Evolutionary conservation across 352 stramenopile genomes (phyloP).

Genomic region (Phytophthora tubulina): DNA sequence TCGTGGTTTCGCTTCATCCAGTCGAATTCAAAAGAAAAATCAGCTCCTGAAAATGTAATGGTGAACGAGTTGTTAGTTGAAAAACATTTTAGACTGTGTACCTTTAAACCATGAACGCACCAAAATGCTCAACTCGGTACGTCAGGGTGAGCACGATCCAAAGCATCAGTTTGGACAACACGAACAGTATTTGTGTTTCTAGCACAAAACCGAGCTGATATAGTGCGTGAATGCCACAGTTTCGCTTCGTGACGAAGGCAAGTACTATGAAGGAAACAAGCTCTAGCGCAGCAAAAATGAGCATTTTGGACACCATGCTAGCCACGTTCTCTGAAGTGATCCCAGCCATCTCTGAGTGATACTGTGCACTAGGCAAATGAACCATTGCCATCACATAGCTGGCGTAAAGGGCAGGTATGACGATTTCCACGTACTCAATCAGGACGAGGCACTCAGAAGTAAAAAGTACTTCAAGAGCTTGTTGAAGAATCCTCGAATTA

Average conservation of each 20-base stretch:
- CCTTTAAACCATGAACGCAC: no score
- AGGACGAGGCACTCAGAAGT: constrained; percentile 46
- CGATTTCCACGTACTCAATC: constrained; percentile 44
- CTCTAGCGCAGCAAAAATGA: background rate
- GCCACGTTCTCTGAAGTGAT: background rate
- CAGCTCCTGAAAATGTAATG: background rate
- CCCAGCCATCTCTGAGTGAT: background rate
- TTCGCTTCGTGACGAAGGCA: background rate
- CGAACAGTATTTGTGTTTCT: background rate
- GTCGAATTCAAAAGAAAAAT: no score
- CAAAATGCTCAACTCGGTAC: background rate
- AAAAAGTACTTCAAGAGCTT: constrained; percentile 34
- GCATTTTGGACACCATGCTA: background rate
- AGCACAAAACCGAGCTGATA: background rate
- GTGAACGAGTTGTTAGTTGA: background rate
- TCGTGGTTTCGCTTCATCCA: no score
- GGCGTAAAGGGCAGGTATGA: background rate
- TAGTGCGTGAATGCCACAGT: background rate
- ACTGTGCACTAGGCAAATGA: no score
- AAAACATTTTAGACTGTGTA: no score
- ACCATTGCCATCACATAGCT: background rate
- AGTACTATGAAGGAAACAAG: background rate
- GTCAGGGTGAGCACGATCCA: background rate
- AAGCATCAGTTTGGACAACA: background rate
- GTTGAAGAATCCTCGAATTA: constrained; percentile 22